A percentile compares a stretch with the other conserved stretches of the same genome.
phyloP scores from a whole-genome alignment of 345 rosid species.

The Citrus hindsii region DNA sequence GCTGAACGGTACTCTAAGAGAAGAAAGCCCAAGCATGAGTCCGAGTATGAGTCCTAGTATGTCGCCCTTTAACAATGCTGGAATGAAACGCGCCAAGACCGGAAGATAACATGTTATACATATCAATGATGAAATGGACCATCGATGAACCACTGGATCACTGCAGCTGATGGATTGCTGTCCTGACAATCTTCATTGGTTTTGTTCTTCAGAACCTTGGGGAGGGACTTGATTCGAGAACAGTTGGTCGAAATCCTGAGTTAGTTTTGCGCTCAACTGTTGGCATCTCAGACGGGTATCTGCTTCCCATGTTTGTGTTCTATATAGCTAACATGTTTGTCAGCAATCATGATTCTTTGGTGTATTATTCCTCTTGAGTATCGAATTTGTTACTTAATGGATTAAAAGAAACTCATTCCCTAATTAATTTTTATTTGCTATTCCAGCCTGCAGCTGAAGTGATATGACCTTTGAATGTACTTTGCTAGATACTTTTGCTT shows the following conservation, averaged over 20 bases:
- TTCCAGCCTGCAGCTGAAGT: neutral
- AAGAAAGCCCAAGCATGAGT: conserved; percentile 82
- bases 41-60: conserved; percentile 88
- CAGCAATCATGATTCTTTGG: conserved; percentile 15
- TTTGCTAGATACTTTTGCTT: neutral
- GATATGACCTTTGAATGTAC: neutral
- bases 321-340: conserved; percentile 5
- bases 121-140: neutral
- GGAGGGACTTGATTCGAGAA: conserved; percentile 12
- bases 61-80: conserved; percentile 77
- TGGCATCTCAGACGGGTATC: conserved; percentile 14
- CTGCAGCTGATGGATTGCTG: conserved; percentile 20
- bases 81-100: conserved; percentile 90
- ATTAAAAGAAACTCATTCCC: neutral
- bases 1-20: conserved; percentile 81
- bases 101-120: conserved; percentile 40
- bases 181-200: neutral
- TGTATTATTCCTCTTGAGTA: conserved; percentile 23
- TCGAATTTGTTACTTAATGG: neutral
- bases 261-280: neutral
- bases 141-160: conserved; percentile 10
- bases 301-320: conserved; percentile 16
- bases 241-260: conserved; percentile 11
- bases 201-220: conserved; percentile 1
- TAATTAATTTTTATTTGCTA: neutral